Evolutionary conservation across 1,284 basidiomycete species (phyloP).

Genomic region (Clitocybe nebularis): DNA sequence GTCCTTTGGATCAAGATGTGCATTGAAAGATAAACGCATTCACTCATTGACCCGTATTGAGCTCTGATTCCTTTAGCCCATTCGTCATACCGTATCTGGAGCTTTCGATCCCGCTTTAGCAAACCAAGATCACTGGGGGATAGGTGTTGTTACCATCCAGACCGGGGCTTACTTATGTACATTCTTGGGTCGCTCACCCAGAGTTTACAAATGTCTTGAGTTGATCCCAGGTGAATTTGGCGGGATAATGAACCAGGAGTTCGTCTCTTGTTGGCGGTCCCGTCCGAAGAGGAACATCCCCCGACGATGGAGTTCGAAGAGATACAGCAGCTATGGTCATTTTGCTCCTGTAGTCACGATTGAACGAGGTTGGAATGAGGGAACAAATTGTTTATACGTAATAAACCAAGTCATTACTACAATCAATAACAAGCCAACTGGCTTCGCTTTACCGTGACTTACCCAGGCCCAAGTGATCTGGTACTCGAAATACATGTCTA

Average conservation of each 20-base stretch:
- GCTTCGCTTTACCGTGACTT: too few species aligned
- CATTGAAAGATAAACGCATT: conserved; percentile 16
- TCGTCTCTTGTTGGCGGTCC: conserved; percentile 69
- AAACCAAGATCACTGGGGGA: conserved; percentile 67
- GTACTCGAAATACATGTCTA: conserved; percentile 16
- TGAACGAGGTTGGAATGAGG: too few species aligned
- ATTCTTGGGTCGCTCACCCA: conserved; percentile 41
- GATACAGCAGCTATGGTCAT: conserved; percentile 14
- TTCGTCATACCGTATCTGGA: conserved; percentile 63
- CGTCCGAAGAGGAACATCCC: conserved; percentile 39
- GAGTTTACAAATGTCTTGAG: conserved; percentile 74
- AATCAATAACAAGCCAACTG: too few species aligned
- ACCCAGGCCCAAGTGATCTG: too few species aligned
- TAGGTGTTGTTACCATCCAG: not conserved
- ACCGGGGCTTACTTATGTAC: not conserved
- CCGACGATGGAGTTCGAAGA: conserved; percentile 12
- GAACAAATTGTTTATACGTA: too few species aligned
- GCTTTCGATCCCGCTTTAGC: conserved; percentile 64
- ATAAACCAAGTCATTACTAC: too few species aligned
- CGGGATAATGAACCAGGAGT: conserved; percentile 61
- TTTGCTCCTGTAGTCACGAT: too few species aligned
- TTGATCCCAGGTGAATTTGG: conserved; percentile 71
- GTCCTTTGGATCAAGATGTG: not conserved
- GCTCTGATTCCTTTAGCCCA: conserved; percentile 54
- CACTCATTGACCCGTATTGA: conserved; percentile 66